Percentiles rank a stretch among this genome's conserved stretches.
Evolutionary conservation across 805 yeast genomes (phyloP).

Genomic region (Wickerhamiella alocasiicola): DNA sequence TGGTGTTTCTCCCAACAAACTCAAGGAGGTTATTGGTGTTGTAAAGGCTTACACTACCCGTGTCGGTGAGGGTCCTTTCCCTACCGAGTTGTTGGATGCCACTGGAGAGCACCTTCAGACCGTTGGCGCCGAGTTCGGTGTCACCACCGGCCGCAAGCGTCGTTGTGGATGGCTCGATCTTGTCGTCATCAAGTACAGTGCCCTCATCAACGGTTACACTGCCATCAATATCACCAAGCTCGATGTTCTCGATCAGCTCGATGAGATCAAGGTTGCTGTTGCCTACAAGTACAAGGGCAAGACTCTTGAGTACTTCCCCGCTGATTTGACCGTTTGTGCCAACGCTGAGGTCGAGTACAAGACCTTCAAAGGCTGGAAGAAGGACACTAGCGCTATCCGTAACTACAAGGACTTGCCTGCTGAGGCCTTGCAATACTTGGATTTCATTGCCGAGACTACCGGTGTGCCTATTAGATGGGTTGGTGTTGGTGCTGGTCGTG

Average conservation of each 20-base stretch:
- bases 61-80: conserved; percentile 99
- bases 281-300: conserved; percentile 73
- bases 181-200: conserved; percentile 85
- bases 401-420: conserved; percentile 70
- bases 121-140: conserved; percentile 94
- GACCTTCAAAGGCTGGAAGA: conserved; percentile 90
- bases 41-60: conserved; percentile 98
- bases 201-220: conserved; percentile 89
- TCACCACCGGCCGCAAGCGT: conserved; percentile 97
- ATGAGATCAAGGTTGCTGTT: conserved; percentile 79
- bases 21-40: conserved; percentile 80
- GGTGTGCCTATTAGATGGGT: conserved; percentile 88
- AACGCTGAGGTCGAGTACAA: conserved; percentile 87
- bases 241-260: conserved; percentile 84
- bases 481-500: conserved; percentile 97
- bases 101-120: conserved; percentile 77
- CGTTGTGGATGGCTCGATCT: conserved; percentile 99
- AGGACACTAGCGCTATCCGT: conserved; percentile 61
- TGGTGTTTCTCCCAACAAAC: conserved; percentile 84
- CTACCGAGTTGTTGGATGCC: conserved; percentile 86
- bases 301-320: conserved; percentile 73
- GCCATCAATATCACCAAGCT: conserved; percentile 85
- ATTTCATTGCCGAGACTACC: conserved; percentile 73
- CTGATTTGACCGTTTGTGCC: conserved; percentile 68
- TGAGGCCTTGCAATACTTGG: conserved; percentile 74